Conservation (phyloP, 768 basidiomycete species). For the Boletus edulis region DNA sequence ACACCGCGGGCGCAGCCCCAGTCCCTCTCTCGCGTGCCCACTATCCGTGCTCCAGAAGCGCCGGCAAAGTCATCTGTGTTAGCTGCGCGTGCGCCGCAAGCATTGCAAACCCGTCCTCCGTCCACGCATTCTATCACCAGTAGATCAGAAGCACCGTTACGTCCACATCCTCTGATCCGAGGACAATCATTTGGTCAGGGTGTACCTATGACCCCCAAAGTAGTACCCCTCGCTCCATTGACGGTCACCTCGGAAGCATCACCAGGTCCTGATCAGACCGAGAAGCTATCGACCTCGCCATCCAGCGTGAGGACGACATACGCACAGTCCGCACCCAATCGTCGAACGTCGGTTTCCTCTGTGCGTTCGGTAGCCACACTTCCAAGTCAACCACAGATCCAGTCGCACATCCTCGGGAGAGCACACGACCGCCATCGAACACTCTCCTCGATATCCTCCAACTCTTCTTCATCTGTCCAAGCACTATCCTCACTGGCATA, state of each 20-base stretch:
- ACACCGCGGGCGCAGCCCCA: conserved; percentile 32
- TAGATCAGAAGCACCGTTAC: conserved; percentile 39
- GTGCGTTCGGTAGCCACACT: conserved; percentile 58
- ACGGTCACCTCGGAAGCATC: conserved; percentile 55
- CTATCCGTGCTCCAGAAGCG: conserved; percentile 29
- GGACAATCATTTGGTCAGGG: conserved; percentile 61
- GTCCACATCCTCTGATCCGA: conserved; percentile 77
- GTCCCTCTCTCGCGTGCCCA: conserved; percentile 34
- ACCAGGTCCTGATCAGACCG: conserved; percentile 26
- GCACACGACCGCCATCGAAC: conserved; percentile 50
- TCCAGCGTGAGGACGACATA: conserved; percentile 38
- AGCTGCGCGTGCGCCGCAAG: conserved; percentile 18
- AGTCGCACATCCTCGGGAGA: conserved; percentile 31
- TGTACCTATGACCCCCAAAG: conserved; percentile 36
- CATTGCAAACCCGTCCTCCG: conserved; percentile 48
- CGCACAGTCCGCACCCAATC: conserved; percentile 34
- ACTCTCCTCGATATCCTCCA: conserved; percentile 53
- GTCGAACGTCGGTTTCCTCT: conserved; percentile 58
- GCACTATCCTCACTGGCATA: conserved; percentile 58
- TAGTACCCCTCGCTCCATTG: conserved; percentile 55
- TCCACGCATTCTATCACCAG: conserved; percentile 58
- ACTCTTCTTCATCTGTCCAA: conserved; percentile 44
- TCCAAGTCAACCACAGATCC: conserved; percentile 39
- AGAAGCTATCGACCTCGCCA: conserved; percentile 31
- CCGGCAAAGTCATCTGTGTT: conserved; percentile 14